These are phyloP conservation scores for Acrocalymma vagum DNA, from an alignment of 2,329 filamentous ascomycete genomes.

Conservation along the genomic window DNA sequence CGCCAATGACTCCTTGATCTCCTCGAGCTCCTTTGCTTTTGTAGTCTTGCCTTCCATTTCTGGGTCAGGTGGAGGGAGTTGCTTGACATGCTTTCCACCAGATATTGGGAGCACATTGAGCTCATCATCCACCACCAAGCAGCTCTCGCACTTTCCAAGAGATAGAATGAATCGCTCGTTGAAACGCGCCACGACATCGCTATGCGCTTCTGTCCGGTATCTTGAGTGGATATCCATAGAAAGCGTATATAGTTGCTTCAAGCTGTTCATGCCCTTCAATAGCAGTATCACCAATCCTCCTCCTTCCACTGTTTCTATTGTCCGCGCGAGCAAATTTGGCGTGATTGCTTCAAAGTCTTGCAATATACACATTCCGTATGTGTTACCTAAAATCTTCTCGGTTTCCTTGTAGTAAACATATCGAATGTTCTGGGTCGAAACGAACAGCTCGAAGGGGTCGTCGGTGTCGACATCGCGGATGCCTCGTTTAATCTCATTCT, in stretches of 20 bases:
- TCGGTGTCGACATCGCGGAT: conserved; percentile 91
- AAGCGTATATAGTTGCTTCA: conserved; percentile 96
- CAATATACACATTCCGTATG: conserved; percentile 97
- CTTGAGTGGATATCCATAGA: conserved; percentile 98
- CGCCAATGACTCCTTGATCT: conserved; percentile 85
- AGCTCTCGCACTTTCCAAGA: conserved; percentile 92
- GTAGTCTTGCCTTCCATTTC: conserved; percentile 77
- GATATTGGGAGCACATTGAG: conserved; percentile 97
- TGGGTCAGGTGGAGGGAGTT: conserved; percentile 77
- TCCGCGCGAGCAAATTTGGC: conserved; percentile 93
- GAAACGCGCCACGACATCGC: conserved; percentile 93
- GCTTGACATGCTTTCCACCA: conserved; percentile 87
- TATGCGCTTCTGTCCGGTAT: conserved; percentile 95
- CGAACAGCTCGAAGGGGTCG: conserved; percentile 96
- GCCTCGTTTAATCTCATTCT: conserved; percentile 96
- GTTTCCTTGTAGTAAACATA: conserved; percentile 99
- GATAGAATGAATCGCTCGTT: conserved; percentile 98
- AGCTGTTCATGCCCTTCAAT: conserved; percentile 93
- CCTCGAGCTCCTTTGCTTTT: conserved; percentile 77
- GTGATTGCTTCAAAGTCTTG: conserved; percentile 98
- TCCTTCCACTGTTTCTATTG: conserved; percentile 96
- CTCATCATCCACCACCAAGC: conserved; percentile 96
- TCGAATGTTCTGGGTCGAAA: conserved; percentile 94
- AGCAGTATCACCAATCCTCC: conserved; percentile 90
- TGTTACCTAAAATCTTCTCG: conserved; percentile 97